Percentiles rank a stretch among this genome's conserved stretches.
phyloP scores from a whole-genome alignment of 352 stramenopile species.

The Globisporangium perplexum region DNA sequence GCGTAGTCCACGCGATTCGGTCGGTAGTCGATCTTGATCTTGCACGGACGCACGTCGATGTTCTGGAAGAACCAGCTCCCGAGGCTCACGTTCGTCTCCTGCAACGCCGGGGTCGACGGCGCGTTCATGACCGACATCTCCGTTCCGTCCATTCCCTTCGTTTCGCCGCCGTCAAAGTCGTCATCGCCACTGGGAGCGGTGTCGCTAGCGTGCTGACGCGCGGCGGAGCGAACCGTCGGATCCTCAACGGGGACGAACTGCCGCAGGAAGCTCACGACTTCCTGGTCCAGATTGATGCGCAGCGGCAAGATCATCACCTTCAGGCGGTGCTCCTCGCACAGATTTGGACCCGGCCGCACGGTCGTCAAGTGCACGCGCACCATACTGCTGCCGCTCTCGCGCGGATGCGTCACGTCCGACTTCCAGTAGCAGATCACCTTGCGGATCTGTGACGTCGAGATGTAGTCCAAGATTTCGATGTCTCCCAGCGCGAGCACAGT shows the following conservation, averaged over 20 bases:
- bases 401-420: conserved; percentile 70
- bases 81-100: conserved; percentile 41
- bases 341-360: conserved; percentile 60
- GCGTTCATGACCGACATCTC: conserved; percentile 40
- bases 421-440: conserved; percentile 91
- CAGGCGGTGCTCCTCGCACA: conserved; percentile 81
- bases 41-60: conserved; percentile 82
- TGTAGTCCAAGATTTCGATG: conserved; percentile 85
- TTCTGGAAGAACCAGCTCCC: conserved; percentile 84
- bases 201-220: conserved; percentile 12
- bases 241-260: conserved; percentile 70
- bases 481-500: conserved; percentile 71
- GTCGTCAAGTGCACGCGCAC: conserved; percentile 76
- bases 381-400: conserved; percentile 83
- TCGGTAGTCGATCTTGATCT: conserved; percentile 90
- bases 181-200: background rate
- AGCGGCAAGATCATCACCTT: conserved; percentile 72
- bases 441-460: conserved; percentile 86
- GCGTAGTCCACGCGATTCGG: conserved; percentile 85
- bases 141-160: conserved; percentile 32
- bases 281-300: conserved; percentile 83
- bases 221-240: conserved; percentile 13
- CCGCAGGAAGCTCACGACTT: conserved; percentile 82
- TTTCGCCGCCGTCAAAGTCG: conserved; percentile 23
- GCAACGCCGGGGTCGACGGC: conserved; percentile 12